Conservation (phyloP, 2,329 filamentous ascomycete species). For the Pseudofabraea citricarpa region DNA sequence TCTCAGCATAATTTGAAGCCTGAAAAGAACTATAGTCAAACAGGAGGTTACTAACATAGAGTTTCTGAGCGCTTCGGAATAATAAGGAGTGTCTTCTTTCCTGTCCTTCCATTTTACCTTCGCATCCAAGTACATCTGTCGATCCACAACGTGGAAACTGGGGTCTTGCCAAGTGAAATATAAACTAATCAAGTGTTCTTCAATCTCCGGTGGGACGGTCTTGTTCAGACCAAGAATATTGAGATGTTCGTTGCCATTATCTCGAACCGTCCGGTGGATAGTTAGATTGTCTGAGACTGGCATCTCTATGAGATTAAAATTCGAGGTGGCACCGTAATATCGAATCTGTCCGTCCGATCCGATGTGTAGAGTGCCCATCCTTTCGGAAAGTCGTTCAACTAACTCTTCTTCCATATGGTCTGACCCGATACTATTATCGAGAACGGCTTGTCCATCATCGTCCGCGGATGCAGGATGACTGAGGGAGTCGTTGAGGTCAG, state of each 20-base stretch:
- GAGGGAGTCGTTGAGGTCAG: neutral
- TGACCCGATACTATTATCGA: neutral
- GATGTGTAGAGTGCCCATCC: slow-evolving; percentile 38
- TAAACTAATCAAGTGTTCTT: slow-evolving; percentile 38
- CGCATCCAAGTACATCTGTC: slow-evolving; percentile 23
- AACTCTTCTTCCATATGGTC: slow-evolving; percentile 29
- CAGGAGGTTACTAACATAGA: neutral
- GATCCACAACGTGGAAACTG: slow-evolving; percentile 39
- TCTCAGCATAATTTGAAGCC: too few relatives aligned
- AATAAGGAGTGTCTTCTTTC: neutral
- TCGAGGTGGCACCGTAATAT: slow-evolving; percentile 40
- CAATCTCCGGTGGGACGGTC: slow-evolving; percentile 33
- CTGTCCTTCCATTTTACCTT: neutral
- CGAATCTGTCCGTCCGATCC: slow-evolving; percentile 36
- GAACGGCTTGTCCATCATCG: neutral
- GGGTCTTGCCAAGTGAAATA: slow-evolving; percentile 46
- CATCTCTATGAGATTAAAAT: slow-evolving; percentile 36
- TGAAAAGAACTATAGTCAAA: neutral
- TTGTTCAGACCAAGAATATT: slow-evolving; percentile 22
- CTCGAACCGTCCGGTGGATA: neutral
- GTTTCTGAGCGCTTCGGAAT: neutral
- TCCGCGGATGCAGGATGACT: neutral
- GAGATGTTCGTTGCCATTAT: neutral
- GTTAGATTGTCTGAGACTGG: too few relatives aligned
- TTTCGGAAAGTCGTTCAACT: slow-evolving; percentile 37